Evolutionary conservation across 2,329 filamentous ascomycete species (phyloP), one percentile per base, ranked within the genome.

Genomic region (Hymenoscyphus repandus): DNA sequence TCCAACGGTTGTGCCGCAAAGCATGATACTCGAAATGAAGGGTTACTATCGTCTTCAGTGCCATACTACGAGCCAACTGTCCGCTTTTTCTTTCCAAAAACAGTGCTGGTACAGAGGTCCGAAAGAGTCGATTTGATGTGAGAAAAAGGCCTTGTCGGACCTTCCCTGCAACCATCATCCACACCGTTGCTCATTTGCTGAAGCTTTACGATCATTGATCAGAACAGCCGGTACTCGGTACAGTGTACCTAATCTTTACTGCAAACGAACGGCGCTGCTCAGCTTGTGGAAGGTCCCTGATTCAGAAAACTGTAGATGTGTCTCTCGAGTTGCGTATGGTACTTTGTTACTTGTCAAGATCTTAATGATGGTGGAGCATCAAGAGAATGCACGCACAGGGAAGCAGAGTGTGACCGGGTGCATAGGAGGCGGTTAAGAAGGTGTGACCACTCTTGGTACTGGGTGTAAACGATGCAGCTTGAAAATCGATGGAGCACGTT

Each of bases 401-500:
- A 34, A n/a, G 37, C 45, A 40, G 41, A 46, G 32, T 46, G 48
- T 45, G 48, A 50, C 34, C 18, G 27, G 11, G 47, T 50, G 47
- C 47, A 50, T 40, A 43, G 36, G 40, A 31, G 42, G 48, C 48
- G 48, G 48, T 42, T 50, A 50, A 30, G 36, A 34, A 18, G 48
- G 37, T 47, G 27, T 47, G 40, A 43, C 30, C 3, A 31, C 18
- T 31, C 30, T 17, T 43, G 40, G 38, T 18, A 6, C 38, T 40
- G 13, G 38, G 3, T 20, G 38, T 18, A 40, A 20, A 5, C 13
- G 4, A 20, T 17, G 38, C 10, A 40, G 4, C 17, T 9, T 5
- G 38, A 20, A 40, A 11, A 40, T 3, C 6, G 22, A 5, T 40
- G 13, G n/a, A 5, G 38, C 17, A 40, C n/a, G 38, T 40, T 20